A percentile compares a stretch with the other conserved stretches of the same genome.
Conservation (phyloP, 306 rosid species). For the Inga oerstediana region DNA sequence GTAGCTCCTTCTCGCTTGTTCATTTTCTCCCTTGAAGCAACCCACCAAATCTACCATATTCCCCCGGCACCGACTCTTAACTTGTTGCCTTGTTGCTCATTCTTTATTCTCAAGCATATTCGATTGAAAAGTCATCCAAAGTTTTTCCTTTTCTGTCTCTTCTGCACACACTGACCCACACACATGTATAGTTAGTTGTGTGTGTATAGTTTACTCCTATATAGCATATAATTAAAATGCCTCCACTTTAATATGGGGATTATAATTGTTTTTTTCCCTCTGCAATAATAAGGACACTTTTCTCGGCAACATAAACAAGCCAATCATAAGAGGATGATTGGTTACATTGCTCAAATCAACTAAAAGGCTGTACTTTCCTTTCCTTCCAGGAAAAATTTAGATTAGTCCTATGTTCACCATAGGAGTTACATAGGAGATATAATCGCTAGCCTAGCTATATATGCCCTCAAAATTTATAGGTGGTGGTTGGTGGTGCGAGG, state of each 20-base stretch:
- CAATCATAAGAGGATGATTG: conserved; percentile 43
- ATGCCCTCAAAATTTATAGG: neutral
- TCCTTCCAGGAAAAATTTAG: neutral
- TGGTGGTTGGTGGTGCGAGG: no score
- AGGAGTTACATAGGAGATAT: neutral
- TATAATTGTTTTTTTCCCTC: neutral
- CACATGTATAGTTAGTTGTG: neutral
- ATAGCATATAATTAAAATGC: no score
- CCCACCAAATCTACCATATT: conserved; percentile 20
- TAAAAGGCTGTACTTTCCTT: conserved; percentile 24
- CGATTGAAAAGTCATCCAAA: neutral
- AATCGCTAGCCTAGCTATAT: neutral
- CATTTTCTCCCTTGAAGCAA: conserved; percentile 57
- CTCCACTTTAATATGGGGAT: neutral
- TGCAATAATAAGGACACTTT: conserved; percentile 29
- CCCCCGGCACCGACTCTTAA: conserved; percentile 8
- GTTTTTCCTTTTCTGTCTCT: no score
- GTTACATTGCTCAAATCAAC: conserved; percentile 22
- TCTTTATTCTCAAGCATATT: conserved; percentile 16
- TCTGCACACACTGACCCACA: no score
- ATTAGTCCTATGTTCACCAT: neutral
- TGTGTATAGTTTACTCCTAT: neutral
- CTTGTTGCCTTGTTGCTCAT: neutral
- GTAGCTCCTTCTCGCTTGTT: conserved; percentile 47
- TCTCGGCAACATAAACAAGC: conserved; percentile 7